A percentile compares a stretch with the other conserved stretches of the same genome.
Conservation (phyloP, 805 yeast species). For the Candida golubevii region DNA sequence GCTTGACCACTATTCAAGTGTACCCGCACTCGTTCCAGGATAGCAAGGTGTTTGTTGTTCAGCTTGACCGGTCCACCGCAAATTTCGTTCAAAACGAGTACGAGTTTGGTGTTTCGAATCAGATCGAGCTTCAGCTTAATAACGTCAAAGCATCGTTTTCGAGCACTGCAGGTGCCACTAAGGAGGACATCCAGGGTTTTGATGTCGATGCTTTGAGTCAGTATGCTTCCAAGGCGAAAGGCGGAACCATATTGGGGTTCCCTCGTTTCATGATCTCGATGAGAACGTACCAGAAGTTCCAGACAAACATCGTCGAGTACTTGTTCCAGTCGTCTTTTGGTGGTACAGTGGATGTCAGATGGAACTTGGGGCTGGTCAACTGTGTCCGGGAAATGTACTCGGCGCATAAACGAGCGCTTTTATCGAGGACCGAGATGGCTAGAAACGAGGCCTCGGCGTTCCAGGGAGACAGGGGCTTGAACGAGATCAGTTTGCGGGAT, state of each 20-base stretch:
- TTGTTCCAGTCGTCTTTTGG: constrained; percentile 71
- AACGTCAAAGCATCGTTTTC: constrained; percentile 69
- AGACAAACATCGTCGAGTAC: constrained; percentile 57
- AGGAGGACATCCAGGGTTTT: constrained; percentile 43
- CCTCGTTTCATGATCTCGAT: constrained; percentile 73
- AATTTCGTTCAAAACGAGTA: constrained; percentile 47
- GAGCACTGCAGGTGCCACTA: constrained; percentile 47
- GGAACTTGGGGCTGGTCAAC: constrained; percentile 91
- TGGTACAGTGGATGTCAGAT: constrained; percentile 83
- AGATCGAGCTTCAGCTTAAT: constrained; percentile 55
- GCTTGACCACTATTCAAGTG: constrained; percentile 54
- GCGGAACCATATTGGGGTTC: constrained; percentile 76
- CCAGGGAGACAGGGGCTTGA: constrained; percentile 3
- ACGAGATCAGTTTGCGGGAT: background rate
- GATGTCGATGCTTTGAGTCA: constrained; percentile 52
- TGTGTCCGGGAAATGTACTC: constrained; percentile 92
- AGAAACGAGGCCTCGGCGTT: constrained; percentile 17
- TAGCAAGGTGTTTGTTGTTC: constrained; percentile 64
- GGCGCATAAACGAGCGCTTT: constrained; percentile 70
- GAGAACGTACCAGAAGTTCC: constrained; percentile 64
- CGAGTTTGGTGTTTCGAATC: constrained; percentile 46
- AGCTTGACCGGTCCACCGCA: constrained; percentile 52
- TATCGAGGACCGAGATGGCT: constrained; percentile 46
- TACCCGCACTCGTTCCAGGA: constrained; percentile 84
- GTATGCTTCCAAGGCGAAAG: constrained; percentile 56